phyloP scores from a whole-genome alignment of 2,329 filamentous ascomycete genomes.

The Ceratocystis alfenasii region DNA sequence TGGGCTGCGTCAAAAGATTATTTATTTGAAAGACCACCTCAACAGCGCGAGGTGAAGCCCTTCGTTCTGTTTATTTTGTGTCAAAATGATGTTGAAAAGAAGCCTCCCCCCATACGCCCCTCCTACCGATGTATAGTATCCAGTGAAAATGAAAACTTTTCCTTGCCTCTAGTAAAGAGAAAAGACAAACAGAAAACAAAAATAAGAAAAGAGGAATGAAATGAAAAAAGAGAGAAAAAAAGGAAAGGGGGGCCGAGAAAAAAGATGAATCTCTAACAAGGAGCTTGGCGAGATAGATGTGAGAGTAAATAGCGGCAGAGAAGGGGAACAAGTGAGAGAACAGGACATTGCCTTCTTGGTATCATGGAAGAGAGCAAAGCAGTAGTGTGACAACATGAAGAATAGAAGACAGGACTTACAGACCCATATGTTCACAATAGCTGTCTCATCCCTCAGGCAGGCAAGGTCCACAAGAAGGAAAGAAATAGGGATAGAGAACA shows the following conservation, averaged over 20 bases:
- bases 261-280: not conserved
- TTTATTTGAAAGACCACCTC: constrained; percentile 8
- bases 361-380: not conserved
- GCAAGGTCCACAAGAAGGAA: not conserved
- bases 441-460: not conserved
- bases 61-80: constrained; percentile 10
- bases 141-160: constrained; percentile 8
- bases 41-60: not conserved
- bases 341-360: not conserved
- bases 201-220: not conserved
- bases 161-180: constrained; percentile 3
- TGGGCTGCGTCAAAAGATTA: not conserved
- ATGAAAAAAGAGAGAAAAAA: constrained; percentile 8
- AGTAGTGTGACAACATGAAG: not conserved
- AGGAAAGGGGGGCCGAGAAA: not conserved
- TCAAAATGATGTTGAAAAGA: constrained; percentile 14
- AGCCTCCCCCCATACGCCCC: constrained; percentile 11
- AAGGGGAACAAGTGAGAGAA: not conserved
- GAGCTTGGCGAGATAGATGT: constrained; percentile 1
- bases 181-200: not conserved
- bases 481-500: not conserved
- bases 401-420: not conserved
- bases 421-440: not conserved
- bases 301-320: constrained; percentile 9
- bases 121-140: constrained; percentile 9